Conservation (phyloP, 2,329 filamentous ascomycete species). For the Clonostachys rhizophaga region DNA sequence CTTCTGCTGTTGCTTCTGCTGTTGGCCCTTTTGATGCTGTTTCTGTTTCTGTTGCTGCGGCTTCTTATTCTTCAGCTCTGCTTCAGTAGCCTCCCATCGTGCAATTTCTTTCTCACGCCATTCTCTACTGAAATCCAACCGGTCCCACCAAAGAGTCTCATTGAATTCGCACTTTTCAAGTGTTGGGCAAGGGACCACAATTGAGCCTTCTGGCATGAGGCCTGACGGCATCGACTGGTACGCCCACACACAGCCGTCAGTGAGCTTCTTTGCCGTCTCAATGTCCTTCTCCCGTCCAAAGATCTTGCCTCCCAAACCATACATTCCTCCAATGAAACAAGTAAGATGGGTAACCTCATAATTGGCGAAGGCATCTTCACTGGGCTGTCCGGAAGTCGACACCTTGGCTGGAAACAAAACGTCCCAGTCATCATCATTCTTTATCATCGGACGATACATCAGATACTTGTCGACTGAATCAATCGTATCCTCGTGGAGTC, state of each 20-base stretch:
- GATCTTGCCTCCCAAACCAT: conserved; percentile 59
- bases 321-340: conserved; percentile 69
- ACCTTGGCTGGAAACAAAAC: conserved; percentile 70
- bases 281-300: conserved; percentile 55
- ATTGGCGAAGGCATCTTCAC: conserved; percentile 34
- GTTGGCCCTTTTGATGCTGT: conserved; percentile 11
- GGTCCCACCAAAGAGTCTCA: conserved; percentile 40
- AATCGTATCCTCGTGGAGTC: conserved; percentile 65
- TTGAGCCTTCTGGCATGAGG: conserved; percentile 58
- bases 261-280: conserved; percentile 58
- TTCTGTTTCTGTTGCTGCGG: background rate
- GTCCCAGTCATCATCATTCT: conserved; percentile 52
- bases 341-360: conserved; percentile 62
- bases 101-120: conserved; percentile 36
- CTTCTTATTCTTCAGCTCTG: conserved; percentile 8
- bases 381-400: conserved; percentile 30
- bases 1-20: conserved; percentile 7
- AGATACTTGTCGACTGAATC: conserved; percentile 68
- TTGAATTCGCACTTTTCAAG: conserved; percentile 45
- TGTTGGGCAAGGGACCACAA: conserved; percentile 38
- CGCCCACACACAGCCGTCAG: conserved; percentile 67
- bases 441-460: conserved; percentile 73
- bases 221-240: conserved; percentile 56
- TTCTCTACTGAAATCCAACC: conserved; percentile 38
- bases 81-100: conserved; percentile 36